Conservation (phyloP, 2,329 filamentous ascomycete genomes). For the Fusarium metavorans region DNA sequence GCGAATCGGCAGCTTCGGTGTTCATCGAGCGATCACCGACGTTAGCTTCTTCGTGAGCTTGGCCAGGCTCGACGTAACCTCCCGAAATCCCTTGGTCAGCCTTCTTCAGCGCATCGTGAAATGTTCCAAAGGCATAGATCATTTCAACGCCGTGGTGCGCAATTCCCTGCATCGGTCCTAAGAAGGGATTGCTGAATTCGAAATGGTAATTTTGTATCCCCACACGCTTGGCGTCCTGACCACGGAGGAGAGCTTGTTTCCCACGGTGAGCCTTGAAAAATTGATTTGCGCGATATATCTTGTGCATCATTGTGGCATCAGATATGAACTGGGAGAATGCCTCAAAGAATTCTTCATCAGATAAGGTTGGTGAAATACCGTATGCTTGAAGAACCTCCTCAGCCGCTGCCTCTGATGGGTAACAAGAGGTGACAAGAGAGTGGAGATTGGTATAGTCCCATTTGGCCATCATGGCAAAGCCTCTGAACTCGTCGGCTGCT, state of each 20-base stretch:
- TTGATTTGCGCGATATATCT: not conserved
- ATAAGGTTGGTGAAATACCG: not conserved
- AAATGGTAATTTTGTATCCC: not conserved
- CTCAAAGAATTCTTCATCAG: not conserved
- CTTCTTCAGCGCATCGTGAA: not conserved
- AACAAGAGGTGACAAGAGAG: not conserved
- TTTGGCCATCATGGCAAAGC: not conserved
- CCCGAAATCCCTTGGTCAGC: not conserved
- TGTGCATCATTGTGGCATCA: not conserved
- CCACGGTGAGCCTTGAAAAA: not conserved
- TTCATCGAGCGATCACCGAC: not conserved
- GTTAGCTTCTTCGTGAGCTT: not conserved
- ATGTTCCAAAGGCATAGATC: not conserved
- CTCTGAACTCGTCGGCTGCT: not conserved
- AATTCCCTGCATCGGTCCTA: not conserved
- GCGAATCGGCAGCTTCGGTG: not conserved
- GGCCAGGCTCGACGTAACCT: not conserved
- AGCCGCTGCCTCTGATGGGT: not conserved
- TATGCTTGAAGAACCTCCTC: not conserved
- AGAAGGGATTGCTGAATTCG: not conserved
- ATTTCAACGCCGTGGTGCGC: not conserved
- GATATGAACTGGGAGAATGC: not conserved
- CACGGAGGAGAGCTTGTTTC: not conserved
- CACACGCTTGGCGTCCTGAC: not conserved
- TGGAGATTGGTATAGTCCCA: not conserved